Base-by-base conservation (phyloP, 331 rosid genomes). In the Acacia concinna region DNA sequence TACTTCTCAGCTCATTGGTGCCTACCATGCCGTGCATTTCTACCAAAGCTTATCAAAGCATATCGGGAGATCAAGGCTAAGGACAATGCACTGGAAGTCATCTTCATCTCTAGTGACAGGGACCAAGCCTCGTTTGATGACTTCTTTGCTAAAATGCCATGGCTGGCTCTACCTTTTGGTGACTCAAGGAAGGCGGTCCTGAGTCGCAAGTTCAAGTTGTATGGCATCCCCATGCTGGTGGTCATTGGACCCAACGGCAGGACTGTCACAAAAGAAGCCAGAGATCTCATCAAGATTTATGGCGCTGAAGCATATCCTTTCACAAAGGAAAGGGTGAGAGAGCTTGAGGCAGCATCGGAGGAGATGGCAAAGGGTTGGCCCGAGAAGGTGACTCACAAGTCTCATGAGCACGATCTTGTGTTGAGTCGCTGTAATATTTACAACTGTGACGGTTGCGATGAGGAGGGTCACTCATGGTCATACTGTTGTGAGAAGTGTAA, bases 1-100 rank as follows among this genome's bases (percentile, higher is more conserved):
- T 92, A 89, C 82, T 92, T 92, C 86, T 92, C 97, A 47, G 97
- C 92, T 7, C 88, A 89, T 8, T 89, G 91, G 92, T 89, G 96
- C 75, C 88, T 90, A 41, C 90, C 92, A 47, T 90, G 92, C 79
- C 88, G 86, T 15, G 92, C 90, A 38, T 90, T 92, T 77, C 77
- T 85, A 37, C 97, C 97, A 27, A 89, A 86, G 69, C 94, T 90
- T 47, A 25, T 75, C 10, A 86, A 90, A 63, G 89, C 88, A 67
- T 92, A 89, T 62, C 71, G 85, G 30, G 79, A 86, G 88, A 90
- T 90, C 21, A 92, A 89, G 84, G 90, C 52, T 37, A 85, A 77
- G 27, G 84, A 79, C 69, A 82, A 79, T 77, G 86, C 86, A 32
- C 78, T 92, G 23, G 96, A 92, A 82, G 85, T 89, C 3, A 69